Conservation (phyloP, 2,329 filamentous ascomycete species). For the Didymella glomerata region DNA sequence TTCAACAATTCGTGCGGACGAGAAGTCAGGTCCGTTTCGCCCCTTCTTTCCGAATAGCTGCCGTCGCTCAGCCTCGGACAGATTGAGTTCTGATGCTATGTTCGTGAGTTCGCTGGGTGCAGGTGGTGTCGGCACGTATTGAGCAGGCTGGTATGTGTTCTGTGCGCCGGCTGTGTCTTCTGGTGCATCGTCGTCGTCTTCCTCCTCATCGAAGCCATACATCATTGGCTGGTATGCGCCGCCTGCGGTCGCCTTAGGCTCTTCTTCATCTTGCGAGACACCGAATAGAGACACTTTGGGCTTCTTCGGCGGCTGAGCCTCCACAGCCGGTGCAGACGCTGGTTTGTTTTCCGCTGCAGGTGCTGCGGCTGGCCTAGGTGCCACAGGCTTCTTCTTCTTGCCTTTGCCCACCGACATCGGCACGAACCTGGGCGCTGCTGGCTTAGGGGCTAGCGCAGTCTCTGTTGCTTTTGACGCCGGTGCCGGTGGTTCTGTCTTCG, state of each 20-base stretch:
- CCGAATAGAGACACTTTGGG: conserved; percentile 77
- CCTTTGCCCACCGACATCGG: conserved; percentile 85
- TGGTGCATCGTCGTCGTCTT: conserved; percentile 28
- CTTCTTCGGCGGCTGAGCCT: conserved; percentile 51
- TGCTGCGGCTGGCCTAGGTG: conserved; percentile 20
- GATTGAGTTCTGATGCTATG: conserved; percentile 79
- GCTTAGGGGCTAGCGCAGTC: conserved; percentile 66
- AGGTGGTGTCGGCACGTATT: conserved; percentile 24
- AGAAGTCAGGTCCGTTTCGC: conserved; percentile 52
- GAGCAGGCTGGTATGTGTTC: conserved; percentile 14
- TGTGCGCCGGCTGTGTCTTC: conserved; percentile 11
- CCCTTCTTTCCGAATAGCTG: conserved; percentile 83
- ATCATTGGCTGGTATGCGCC: conserved; percentile 53
- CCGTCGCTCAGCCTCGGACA: conserved; percentile 77
- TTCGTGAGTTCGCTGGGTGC: conserved; percentile 67
- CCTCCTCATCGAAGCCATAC: conserved; percentile 37
- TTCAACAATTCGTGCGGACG: conserved; percentile 75
- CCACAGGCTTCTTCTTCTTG: conserved; percentile 56
- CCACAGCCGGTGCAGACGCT: conserved; percentile 15
- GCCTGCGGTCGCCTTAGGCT: conserved; percentile 27
- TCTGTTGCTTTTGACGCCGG: conserved; percentile 60
- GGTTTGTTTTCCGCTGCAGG: conserved; percentile 9
- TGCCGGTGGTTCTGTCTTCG: conserved; percentile 2
- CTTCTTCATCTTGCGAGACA: conserved; percentile 57
- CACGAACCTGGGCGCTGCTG: conserved; percentile 84